These are phyloP conservation scores for Cystobasidium sp. DNA, from an alignment of 1,284 basidiomycete species.

Conservation along the genomic window DNA sequence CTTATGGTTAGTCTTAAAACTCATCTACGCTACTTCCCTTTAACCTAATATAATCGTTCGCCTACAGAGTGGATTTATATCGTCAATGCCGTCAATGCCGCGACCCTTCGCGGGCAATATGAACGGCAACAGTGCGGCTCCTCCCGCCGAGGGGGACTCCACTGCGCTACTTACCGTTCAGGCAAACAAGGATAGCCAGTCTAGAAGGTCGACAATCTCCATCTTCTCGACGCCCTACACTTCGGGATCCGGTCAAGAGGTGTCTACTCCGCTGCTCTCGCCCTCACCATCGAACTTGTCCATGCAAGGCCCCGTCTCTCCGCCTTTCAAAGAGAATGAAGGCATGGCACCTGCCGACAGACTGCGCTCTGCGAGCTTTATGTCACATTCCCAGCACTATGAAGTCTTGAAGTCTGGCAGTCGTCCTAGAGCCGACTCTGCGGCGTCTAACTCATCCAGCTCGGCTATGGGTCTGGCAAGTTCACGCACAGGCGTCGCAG, in stretches of 20 bases:
- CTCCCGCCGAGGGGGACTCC: not conserved
- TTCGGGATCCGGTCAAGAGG: not conserved
- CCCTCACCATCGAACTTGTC: not conserved
- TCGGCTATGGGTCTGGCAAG: not conserved
- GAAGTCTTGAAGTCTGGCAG: slow-evolving; percentile 15
- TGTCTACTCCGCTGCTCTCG: slow-evolving; percentile 7
- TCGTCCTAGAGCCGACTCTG: slow-evolving; percentile 13
- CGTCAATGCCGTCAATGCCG: slow-evolving; percentile 11
- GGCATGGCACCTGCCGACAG: not conserved
- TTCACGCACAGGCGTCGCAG: not conserved
- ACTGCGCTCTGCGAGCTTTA: slow-evolving; percentile 11
- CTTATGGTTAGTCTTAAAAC: not conserved
- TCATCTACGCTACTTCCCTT: not conserved
- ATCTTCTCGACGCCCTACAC: slow-evolving; percentile 2
- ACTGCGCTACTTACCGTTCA: not conserved
- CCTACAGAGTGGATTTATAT: slow-evolving; percentile 19
- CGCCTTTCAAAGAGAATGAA: not conserved
- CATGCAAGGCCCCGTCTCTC: not conserved
- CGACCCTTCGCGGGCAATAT: not conserved
- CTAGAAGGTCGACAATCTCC: slow-evolving; percentile 20
- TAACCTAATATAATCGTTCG: not conserved
- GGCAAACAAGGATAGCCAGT: not conserved
- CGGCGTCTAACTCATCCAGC: slow-evolving; percentile 1
- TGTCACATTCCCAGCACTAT: slow-evolving; percentile 5
- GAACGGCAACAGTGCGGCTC: not conserved